These are phyloP conservation scores for Exophiala sp. DNA, from an alignment of 2,329 filamentous ascomycete species.

Conservation along the genomic window DNA sequence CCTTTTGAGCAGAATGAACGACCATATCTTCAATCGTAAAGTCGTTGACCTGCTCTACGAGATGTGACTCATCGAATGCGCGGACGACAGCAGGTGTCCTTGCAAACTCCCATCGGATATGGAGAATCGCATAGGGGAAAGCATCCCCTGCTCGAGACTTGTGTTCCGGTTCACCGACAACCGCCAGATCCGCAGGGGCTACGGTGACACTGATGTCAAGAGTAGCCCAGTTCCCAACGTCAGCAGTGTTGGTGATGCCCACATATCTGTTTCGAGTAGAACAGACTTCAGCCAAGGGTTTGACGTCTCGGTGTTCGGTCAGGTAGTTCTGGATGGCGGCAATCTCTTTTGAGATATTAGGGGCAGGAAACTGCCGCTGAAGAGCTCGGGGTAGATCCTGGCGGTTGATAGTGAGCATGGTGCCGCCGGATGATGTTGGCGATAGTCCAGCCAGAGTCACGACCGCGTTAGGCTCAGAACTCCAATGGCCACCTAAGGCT, in stretches of 20 bases:
- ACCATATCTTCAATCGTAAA: conserved; percentile 55
- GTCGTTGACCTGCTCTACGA: conserved; percentile 48
- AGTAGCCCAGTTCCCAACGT: conserved; percentile 46
- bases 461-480: conserved; percentile 25
- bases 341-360: conserved; percentile 11
- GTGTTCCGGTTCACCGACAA: conserved; percentile 25
- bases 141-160: conserved; percentile 25
- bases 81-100: conserved; percentile 9
- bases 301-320: conserved; percentile 40
- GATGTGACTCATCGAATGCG: conserved; percentile 28
- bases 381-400: conserved; percentile 22
- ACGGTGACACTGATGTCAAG: conserved; percentile 48
- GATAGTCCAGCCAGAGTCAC: conserved; percentile 27
- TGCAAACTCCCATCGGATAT: conserved; percentile 48
- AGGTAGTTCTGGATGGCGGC: conserved; percentile 36
- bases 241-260: conserved; percentile 44
- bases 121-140: conserved; percentile 53
- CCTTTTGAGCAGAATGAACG: conserved; percentile 47
- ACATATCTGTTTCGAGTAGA: conserved; percentile 47
- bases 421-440: conserved; percentile 15
- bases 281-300: conserved; percentile 46
- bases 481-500: conserved; percentile 27
- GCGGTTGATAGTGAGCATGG: conserved; percentile 17
- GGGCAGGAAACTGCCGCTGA: conserved; percentile 6
- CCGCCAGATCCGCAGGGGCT: conserved; percentile 12